Evolutionary conservation across 2,329 filamentous ascomycete species (phyloP).

Genomic region (Akanthomyces muscarius): DNA sequence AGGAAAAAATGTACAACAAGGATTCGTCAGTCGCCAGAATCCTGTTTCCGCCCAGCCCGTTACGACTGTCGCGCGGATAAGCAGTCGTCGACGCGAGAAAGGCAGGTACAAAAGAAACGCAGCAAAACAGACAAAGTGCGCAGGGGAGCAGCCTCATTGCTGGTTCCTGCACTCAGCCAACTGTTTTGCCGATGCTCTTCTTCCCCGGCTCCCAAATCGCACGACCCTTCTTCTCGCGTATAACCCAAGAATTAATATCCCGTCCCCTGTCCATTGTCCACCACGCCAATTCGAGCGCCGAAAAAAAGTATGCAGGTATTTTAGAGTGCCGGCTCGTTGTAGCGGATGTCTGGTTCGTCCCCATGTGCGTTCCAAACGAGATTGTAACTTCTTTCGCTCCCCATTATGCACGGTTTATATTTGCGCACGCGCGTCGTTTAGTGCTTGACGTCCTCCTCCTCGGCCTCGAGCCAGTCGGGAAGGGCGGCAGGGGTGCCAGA

Average conservation of each 20-base stretch:
- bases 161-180: background rate
- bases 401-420: conserved; percentile 1
- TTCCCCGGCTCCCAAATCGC: background rate
- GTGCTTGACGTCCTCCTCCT: conserved; percentile 58
- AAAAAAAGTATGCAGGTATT: background rate
- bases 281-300: conserved; percentile 15
- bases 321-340: conserved; percentile 1
- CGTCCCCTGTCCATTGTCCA: conserved; percentile 11
- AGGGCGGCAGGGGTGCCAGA: conserved; percentile 54
- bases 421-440: conserved; percentile 31
- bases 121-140: background rate
- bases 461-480: conserved; percentile 79
- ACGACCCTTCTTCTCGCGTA: conserved; percentile 10
- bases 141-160: background rate
- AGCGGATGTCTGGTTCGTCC: conserved; percentile 20
- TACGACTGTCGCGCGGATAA: conserved; percentile 5
- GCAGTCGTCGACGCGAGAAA: background rate
- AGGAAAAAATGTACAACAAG: conserved; percentile 21
- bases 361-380: conserved; percentile 10
- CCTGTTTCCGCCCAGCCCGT: conserved; percentile 11
- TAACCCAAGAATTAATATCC: conserved; percentile 18
- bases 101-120: background rate
- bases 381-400: background rate
- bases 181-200: background rate
- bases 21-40: conserved; percentile 1